Percentiles rank a stretch among this genome's conserved stretches.
phyloP scores from a whole-genome alignment of 768 basidiomycete species.

The Suillus tomentosus region DNA sequence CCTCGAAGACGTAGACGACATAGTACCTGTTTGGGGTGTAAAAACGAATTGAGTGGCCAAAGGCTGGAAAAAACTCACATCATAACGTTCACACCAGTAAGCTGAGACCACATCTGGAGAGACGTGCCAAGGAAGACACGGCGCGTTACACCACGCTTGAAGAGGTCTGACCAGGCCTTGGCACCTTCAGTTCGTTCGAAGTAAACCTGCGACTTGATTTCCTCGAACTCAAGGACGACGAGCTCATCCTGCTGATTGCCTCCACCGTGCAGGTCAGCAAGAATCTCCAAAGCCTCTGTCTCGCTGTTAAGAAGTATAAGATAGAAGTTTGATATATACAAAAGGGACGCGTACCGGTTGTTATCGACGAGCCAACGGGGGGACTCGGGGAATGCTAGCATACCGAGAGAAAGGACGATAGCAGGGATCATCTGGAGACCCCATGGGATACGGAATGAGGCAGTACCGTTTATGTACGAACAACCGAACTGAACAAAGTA shows the following conservation, averaged over 20 bases:
- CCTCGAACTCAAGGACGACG: slow-evolving; percentile 69
- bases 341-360: slow-evolving; percentile 39
- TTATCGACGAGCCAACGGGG: slow-evolving; percentile 75
- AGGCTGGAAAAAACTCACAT: slow-evolving; percentile 44
- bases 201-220: slow-evolving; percentile 57
- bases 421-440: slow-evolving; percentile 81
- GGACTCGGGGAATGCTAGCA: slow-evolving; percentile 68
- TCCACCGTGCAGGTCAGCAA: slow-evolving; percentile 70
- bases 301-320: slow-evolving; percentile 20
- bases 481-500: slow-evolving; percentile 78
- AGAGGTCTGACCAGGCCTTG: slow-evolving; percentile 66
- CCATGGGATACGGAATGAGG: slow-evolving; percentile 82
- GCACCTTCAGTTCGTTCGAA: slow-evolving; percentile 72
- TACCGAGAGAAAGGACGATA: slow-evolving; percentile 64
- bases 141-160: slow-evolving; percentile 66
- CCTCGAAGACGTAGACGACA: slow-evolving; percentile 70
- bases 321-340: not conserved
- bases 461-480: slow-evolving; percentile 63
- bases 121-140: slow-evolving; percentile 69
- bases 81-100: slow-evolving; percentile 82
- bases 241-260: slow-evolving; percentile 61
- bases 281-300: slow-evolving; percentile 66
- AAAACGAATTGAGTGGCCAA: slow-evolving; percentile 2
- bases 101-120: slow-evolving; percentile 83
- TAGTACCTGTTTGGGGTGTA: slow-evolving; percentile 23